Evolutionary conservation across 495 filamentous ascomycete species (phyloP).

Genomic region (Lophiotrema nucula): DNA sequence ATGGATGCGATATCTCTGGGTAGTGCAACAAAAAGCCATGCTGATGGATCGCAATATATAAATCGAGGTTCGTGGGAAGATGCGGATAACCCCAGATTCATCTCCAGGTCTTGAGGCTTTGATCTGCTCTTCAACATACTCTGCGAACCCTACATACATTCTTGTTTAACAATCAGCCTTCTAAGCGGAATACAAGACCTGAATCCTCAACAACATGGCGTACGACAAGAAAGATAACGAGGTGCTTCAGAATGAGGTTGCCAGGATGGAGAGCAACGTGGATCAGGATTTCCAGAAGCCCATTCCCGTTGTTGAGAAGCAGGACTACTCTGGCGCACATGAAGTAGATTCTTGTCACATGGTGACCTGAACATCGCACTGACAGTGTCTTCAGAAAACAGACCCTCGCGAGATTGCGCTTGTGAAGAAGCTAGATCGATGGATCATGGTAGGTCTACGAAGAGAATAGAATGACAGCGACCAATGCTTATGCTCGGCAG

Average conservation of each 20-base stretch:
- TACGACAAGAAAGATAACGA: slow-evolving; percentile 2
- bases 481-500: slow-evolving; percentile 24
- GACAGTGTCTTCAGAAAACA: slow-evolving; percentile 32
- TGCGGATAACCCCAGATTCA: background rate
- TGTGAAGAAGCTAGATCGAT: slow-evolving; percentile 51
- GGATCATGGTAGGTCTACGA: slow-evolving; percentile 44
- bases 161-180: too few species aligned
- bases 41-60: background rate
- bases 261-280: background rate
- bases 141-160: background rate
- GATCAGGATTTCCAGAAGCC: slow-evolving; percentile 4
- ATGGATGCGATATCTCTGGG: background rate
- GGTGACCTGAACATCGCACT: background rate
- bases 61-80: background rate
- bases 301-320: slow-evolving; percentile 4
- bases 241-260: too few species aligned
- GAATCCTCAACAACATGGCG: background rate
- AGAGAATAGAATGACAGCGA: background rate
- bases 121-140: too few species aligned
- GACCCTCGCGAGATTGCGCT: slow-evolving; percentile 47
- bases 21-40: background rate
- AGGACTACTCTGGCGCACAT: slow-evolving; percentile 46
- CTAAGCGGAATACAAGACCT: too few species aligned
- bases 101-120: background rate
- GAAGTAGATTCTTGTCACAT: slow-evolving; percentile 3